These are phyloP conservation scores for Hymenoscyphus linearis DNA, from an alignment of 2,329 filamentous ascomycete species.

Conservation along the genomic window DNA sequence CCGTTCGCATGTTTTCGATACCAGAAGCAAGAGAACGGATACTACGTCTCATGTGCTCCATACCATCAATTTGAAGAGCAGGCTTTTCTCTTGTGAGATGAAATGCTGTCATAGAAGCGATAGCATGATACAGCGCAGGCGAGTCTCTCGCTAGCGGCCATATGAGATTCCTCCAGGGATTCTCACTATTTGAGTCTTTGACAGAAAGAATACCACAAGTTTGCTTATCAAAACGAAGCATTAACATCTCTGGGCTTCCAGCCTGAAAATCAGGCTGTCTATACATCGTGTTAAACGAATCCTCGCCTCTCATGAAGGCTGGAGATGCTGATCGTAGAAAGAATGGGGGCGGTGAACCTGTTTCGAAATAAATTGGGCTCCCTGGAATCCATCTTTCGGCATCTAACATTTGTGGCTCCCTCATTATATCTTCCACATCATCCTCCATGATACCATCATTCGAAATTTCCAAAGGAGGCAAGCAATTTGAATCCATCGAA, in stretches of 20 bases:
- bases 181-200: slow-evolving; percentile 63
- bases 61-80: slow-evolving; percentile 53
- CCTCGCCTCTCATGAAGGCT: slow-evolving; percentile 10
- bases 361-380: slow-evolving; percentile 9
- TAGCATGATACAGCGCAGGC: slow-evolving; percentile 61
- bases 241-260: slow-evolving; percentile 55
- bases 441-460: slow-evolving; percentile 36
- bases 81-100: slow-evolving; percentile 56
- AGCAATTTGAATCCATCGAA: slow-evolving; percentile 23
- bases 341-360: slow-evolving; percentile 16
- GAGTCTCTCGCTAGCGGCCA: slow-evolving; percentile 62
- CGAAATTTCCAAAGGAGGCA: slow-evolving; percentile 17
- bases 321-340: neutral
- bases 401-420: slow-evolving; percentile 29
- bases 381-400: slow-evolving; percentile 25
- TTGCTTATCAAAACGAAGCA: slow-evolving; percentile 56
- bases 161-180: slow-evolving; percentile 66
- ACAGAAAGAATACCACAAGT: slow-evolving; percentile 68
- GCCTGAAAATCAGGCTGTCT: slow-evolving; percentile 43
- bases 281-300: slow-evolving; percentile 33
- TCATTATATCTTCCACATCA: slow-evolving; percentile 51
- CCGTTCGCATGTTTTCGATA: slow-evolving; percentile 57
- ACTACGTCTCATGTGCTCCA: slow-evolving; percentile 63
- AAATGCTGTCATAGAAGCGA: slow-evolving; percentile 64
- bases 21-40: slow-evolving; percentile 53